phyloP scores from a whole-genome alignment of 1,284 basidiomycete species.

The Sutorius eximius region DNA sequence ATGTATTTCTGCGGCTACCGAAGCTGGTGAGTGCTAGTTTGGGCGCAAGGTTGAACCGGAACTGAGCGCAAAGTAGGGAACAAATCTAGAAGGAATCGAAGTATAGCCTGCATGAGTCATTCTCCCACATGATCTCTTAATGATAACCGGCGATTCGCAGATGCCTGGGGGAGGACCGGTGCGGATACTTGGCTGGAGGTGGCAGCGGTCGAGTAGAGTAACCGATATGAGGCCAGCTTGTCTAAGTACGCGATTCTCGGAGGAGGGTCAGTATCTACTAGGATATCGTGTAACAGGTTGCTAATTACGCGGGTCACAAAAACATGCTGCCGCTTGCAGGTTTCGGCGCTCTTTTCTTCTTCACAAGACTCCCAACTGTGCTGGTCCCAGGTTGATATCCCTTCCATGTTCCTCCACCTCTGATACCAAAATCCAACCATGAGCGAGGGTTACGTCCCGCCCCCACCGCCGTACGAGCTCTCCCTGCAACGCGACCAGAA shows the following conservation, averaged over 20 bases:
- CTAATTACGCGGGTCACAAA: neutral
- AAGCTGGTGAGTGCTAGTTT: conserved; percentile 60
- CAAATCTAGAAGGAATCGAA: conserved; percentile 80
- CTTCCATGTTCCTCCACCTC: conserved; percentile 3
- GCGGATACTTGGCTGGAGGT: neutral
- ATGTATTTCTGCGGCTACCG: conserved; percentile 78
- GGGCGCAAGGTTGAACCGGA: neutral
- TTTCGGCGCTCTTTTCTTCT: conserved; percentile 10
- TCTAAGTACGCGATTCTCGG: neutral
- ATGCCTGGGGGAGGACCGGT: conserved; percentile 6
- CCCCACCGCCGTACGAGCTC: conserved; percentile 50
- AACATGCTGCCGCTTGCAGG: conserved; percentile 9
- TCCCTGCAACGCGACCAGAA: conserved; percentile 59
- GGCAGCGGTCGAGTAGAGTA: neutral
- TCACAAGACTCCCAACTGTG: neutral
- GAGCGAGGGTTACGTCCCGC: conserved; percentile 33
- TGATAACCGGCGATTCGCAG: conserved; percentile 13
- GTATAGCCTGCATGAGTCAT: conserved; percentile 41
- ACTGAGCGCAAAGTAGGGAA: conserved; percentile 53
- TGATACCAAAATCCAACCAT: conserved; percentile 13
- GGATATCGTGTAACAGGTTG: neutral
- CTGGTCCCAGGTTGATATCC: neutral
- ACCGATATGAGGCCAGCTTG: neutral
- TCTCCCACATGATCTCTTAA: neutral
- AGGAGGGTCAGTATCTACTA: neutral